Evolutionary conservation across 768 basidiomycete genomes (phyloP), one percentile per base, ranked within the genome.

Genomic region (Pulveroboletus sp.): DNA sequence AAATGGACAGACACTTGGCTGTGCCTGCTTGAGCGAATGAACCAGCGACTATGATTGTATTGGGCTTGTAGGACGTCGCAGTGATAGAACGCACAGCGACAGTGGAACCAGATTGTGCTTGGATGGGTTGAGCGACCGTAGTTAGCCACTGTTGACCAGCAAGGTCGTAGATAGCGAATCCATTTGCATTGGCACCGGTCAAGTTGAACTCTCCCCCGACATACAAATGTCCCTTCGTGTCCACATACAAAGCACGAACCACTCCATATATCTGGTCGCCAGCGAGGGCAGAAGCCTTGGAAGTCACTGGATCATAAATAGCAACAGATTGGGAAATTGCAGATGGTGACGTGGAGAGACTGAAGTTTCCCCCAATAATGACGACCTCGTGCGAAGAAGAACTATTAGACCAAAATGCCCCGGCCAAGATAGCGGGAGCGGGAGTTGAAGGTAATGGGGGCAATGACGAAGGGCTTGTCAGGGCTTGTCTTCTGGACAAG

Each of bases 341-440:
- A 2, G 74, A 70, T 5, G 74, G 69, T 7, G 67, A 63, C 35
- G 71, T 54, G 6, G 73, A 51, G 62, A 83, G 83, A 1, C 86
- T 79, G 65, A 97, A 99, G 66, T 93, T 93, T 32, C 95, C 95
- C 30, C 93, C 95, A 42, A 97, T 73, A 54, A 97, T 80, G 38
- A 82, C 81, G 17, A 91, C 68, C 49, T 89, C 81, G 5, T 78
- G 75, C 9, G 71, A 78, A 2, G 21, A 21, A 21, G 21, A 21
- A 33, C 74, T 74, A 62, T 97, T 96, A 7, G 81, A 86, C 90
- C 91, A 97, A 73, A 93, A 97, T 2, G 80, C 79, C 30, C 91
- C 95, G 0, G 90, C 79, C 47, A 96, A 74, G 52, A 97, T 81
- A 15, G 90, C 83, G 0, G 93, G 91, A 1, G 91, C 88, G 1